A percentile compares a stretch with the other conserved stretches of the same genome.
Evolutionary conservation across 768 basidiomycete species (phyloP).

Genomic region (Tulasnella calospora): DNA sequence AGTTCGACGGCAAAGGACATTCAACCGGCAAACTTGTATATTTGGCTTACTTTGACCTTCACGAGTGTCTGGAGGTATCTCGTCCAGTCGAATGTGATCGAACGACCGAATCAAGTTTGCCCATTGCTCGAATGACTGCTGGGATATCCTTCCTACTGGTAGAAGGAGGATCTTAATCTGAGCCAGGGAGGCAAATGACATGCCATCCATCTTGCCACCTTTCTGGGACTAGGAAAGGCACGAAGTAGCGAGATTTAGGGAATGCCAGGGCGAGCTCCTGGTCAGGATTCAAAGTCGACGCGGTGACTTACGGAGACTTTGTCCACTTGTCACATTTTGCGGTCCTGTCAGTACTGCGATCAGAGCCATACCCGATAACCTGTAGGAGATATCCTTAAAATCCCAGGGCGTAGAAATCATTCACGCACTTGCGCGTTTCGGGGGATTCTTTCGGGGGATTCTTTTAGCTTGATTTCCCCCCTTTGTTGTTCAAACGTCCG

Average conservation of each 20-base stretch:
- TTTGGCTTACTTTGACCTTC: constrained; percentile 62
- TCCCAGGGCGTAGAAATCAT: too few relatives aligned
- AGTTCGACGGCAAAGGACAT: constrained; percentile 15
- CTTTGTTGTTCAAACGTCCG: too few relatives aligned
- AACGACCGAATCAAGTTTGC: constrained; percentile 68
- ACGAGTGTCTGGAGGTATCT: constrained; percentile 74
- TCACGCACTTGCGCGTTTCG: too few relatives aligned
- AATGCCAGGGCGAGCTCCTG: background rate
- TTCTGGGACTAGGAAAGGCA: background rate
- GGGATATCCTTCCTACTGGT: constrained; percentile 73
- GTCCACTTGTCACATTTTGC: background rate
- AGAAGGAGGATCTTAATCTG: constrained; percentile 80
- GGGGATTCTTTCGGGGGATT: too few relatives aligned
- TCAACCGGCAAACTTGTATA: constrained; percentile 13
- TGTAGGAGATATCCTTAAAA: background rate
- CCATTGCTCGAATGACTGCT: constrained; percentile 66
- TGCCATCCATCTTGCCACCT: constrained; percentile 23
- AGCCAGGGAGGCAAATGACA: constrained; percentile 68
- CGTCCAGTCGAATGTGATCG: constrained; percentile 67
- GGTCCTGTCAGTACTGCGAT: too few relatives aligned
- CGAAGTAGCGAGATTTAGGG: background rate
- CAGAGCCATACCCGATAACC: background rate
- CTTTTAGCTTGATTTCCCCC: too few relatives aligned
- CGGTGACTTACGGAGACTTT: constrained; percentile 5
- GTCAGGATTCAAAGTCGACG: background rate